phyloP scores from a whole-genome alignment of 2,329 filamentous ascomycete genomes.

The Fusarium tuaranense region DNA sequence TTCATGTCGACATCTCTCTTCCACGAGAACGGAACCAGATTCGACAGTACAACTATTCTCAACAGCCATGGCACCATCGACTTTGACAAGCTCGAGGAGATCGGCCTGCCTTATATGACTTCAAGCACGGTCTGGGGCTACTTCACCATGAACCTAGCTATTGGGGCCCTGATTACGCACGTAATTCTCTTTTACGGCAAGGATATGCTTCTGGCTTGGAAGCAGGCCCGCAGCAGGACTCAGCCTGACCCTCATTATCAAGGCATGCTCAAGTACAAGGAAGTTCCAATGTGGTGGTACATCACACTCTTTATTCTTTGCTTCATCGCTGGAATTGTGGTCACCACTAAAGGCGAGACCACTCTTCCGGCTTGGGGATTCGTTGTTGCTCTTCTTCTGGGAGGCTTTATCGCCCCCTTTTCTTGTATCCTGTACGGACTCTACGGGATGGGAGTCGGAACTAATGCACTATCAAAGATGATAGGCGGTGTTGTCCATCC shows the following conservation, averaged over 20 bases:
- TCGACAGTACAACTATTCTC: constrained; percentile 37
- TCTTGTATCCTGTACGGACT: constrained; percentile 46
- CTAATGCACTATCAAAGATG: constrained; percentile 52
- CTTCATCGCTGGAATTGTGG: constrained; percentile 50
- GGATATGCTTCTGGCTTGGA: constrained; percentile 8
- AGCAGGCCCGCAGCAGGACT: constrained; percentile 29
- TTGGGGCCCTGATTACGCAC: constrained; percentile 37
- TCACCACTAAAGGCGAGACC: constrained; percentile 50
- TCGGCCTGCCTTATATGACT: constrained; percentile 45
- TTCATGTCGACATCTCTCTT: constrained; percentile 49
- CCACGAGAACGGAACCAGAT: constrained; percentile 39
- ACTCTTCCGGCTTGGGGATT: constrained; percentile 53
- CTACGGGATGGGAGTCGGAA: constrained; percentile 32
- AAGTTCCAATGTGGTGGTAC: constrained; percentile 54
- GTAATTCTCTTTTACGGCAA: constrained; percentile 34
- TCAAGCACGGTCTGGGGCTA: constrained; percentile 44
- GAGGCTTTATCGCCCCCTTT: constrained; percentile 51
- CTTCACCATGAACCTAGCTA: constrained; percentile 47
- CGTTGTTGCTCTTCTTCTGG: constrained; percentile 49
- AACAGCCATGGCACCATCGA: constrained; percentile 42
- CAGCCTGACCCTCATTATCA: constrained; percentile 55
- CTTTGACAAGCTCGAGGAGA: constrained; percentile 38
- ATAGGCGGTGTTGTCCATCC: constrained; percentile 60
- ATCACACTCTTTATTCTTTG: constrained; percentile 44
- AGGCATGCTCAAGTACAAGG: constrained; percentile 55